Conservation (phyloP, 2,329 filamentous ascomycete species). For the Epichloe bromicola region DNA sequence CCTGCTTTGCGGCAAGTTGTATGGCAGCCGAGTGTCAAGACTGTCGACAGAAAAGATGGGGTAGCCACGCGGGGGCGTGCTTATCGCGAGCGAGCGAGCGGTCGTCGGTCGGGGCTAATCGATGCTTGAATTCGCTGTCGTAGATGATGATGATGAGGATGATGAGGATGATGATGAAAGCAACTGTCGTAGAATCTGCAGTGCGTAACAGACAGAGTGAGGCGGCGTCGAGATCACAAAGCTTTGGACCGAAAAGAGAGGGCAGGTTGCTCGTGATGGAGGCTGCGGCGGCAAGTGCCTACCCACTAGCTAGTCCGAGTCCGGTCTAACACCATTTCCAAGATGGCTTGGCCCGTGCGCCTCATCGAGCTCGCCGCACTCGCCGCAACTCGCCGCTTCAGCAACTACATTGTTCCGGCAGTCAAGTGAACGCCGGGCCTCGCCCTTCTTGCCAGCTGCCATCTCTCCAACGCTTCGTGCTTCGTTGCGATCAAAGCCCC, state of each 20-base stretch:
- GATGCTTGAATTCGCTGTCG: background rate
- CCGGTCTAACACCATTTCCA: background rate
- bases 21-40: background rate
- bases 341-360: background rate
- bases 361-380: background rate
- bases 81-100: background rate
- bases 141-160: background rate
- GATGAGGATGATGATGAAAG: background rate
- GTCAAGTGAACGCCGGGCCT: background rate
- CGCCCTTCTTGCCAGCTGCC: background rate
- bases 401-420: slow-evolving; percentile 13
- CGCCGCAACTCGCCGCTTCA: background rate
- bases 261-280: background rate
- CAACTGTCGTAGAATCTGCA: background rate
- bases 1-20: background rate
- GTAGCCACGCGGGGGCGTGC: background rate
- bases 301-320: too few relatives aligned
- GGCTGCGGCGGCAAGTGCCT: background rate
- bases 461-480: background rate
- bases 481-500: slow-evolving; percentile 1
- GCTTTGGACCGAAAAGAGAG: too few relatives aligned
- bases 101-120: background rate
- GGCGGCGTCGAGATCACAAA: background rate
- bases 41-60: background rate
- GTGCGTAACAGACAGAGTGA: background rate